phyloP scores from a whole-genome alignment of 495 filamentous ascomycete species.

The Cryomyces antarcticus region DNA sequence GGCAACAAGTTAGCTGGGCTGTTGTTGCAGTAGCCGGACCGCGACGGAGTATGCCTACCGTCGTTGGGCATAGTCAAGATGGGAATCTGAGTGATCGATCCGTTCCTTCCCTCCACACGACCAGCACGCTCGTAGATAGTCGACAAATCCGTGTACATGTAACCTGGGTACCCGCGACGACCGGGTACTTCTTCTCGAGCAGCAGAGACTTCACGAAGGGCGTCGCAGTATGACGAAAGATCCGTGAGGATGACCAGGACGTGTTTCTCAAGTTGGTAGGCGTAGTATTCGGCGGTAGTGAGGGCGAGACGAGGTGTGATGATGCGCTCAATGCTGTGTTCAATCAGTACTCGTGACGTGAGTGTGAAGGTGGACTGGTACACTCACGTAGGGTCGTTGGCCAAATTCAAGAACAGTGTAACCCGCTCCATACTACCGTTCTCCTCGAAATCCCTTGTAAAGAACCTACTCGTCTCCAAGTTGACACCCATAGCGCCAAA shows the following conservation, averaged over 20 bases:
- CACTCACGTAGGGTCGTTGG: conserved; percentile 89
- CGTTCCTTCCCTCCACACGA: conserved; percentile 91
- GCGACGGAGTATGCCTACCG: conserved; percentile 23
- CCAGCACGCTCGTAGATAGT: conserved; percentile 99
- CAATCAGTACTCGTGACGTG: neutral
- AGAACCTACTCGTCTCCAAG: conserved; percentile 96
- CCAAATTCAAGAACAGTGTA: conserved; percentile 94
- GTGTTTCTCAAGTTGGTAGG: conserved; percentile 99
- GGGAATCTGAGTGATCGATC: conserved; percentile 96
- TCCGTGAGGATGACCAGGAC: conserved; percentile 97
- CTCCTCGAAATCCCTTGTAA: conserved; percentile 97
- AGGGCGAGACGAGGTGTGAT: conserved; percentile 97
- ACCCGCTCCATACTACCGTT: conserved; percentile 96
- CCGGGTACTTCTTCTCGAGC: conserved; percentile 98
- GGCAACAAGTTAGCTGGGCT: neutral
- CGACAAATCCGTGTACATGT: conserved; percentile 99
- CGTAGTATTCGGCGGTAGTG: conserved; percentile 98
- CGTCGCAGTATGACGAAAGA: conserved; percentile 94
- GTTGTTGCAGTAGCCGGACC: neutral
- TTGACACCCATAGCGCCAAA: conserved; percentile 99
- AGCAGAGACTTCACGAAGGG: conserved; percentile 91
- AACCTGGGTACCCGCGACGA: conserved; percentile 98
- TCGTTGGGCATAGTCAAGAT: conserved; percentile 99
- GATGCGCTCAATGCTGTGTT: conserved; percentile 83
- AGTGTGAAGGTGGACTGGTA: neutral